Base-by-base conservation (phyloP, 805 yeast species). In the Metschnikowia rubicola region DNA sequence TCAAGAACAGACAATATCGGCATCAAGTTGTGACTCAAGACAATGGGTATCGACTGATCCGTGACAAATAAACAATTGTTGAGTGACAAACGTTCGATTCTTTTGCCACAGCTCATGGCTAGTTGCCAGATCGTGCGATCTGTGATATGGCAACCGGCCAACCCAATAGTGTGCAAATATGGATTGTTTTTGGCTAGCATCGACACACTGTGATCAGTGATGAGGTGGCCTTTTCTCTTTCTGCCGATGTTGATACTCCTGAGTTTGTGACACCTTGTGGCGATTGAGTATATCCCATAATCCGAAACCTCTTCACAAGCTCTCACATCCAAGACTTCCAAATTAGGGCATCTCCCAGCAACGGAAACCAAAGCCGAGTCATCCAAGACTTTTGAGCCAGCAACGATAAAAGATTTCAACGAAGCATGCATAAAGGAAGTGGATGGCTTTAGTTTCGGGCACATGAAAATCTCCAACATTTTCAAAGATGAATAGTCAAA, bases 221-320 rank as follows among this genome's bases (percentile, higher is more conserved):
- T 79, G 30, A 77, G 65, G 36, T 80, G 77, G 32, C 91, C 88
- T 43, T 78, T 75, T 30, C 76, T 68, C 47, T 87, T 90, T 49
- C 97, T 78, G 10, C 97, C 97, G 46, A 89, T 75, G 58, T 91
- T 91, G 32, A 90, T 67, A n/a, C 73, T 66, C 39, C 68, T 70
- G 30, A 91, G 71, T 15, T 74, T 64, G 1, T 65, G 73, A 63
- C 96, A 89, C 50, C 74, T 65, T 30, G 72, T 62, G 0, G 89
- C 86, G 30, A 91, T 65, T n/a, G 79, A 74, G 48, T 83, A 80
- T 21, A 91, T 67, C 0, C 96, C 92, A 21, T 78, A 67, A 68
- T 91, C 97, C 3, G 88, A 74, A 13, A 91, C 79, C 47, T 71
- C 67, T 48, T 86, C 90, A 66, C 97, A 89, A 0, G 96, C 96